These are phyloP conservation scores for Creolimax fragrantissima DNA, from an alignment of 78 protist species.

Conservation along the genomic window DNA sequence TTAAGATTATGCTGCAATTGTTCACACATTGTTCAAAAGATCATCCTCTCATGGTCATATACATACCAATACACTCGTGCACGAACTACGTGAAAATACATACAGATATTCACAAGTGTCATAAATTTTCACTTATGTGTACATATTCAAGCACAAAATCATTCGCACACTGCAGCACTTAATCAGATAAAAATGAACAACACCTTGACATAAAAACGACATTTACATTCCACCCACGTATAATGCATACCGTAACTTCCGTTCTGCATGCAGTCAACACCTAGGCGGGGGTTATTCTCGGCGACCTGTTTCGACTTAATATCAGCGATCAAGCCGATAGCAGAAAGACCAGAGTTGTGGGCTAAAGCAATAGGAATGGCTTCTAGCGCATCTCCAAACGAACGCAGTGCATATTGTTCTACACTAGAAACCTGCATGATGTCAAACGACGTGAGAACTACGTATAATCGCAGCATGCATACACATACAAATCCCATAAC, in stretches of 20 bases:
- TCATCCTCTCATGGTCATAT: too few relatives aligned
- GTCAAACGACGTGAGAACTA: too few relatives aligned
- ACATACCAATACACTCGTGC: too few relatives aligned
- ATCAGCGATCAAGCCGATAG: slow-evolving; percentile 79
- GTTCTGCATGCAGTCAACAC: slow-evolving; percentile 86
- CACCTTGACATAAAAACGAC: too few relatives aligned
- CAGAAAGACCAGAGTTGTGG: slow-evolving; percentile 92
- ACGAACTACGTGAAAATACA: too few relatives aligned
- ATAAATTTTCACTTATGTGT: too few relatives aligned
- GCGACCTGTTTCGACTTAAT: slow-evolving; percentile 75
- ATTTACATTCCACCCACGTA: too few relatives aligned
- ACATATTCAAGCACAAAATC: too few relatives aligned
- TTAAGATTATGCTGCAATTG: neutral
- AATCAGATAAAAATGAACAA: too few relatives aligned
- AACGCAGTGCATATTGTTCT: slow-evolving; percentile 95
- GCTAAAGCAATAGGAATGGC: slow-evolving; percentile 95
- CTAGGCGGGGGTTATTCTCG: slow-evolving; percentile 73
- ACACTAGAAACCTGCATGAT: slow-evolving; percentile 46
- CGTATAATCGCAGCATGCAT: neutral
- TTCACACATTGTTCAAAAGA: neutral
- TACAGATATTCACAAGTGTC: too few relatives aligned
- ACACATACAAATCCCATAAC: neutral
- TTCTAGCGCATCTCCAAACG: slow-evolving; percentile 98
- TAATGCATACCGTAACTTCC: slow-evolving; percentile 58
- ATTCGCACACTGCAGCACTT: too few relatives aligned